Base-by-base conservation (phyloP, 2,329 filamentous ascomycete species). In the Ascochyta lentis region DNA sequence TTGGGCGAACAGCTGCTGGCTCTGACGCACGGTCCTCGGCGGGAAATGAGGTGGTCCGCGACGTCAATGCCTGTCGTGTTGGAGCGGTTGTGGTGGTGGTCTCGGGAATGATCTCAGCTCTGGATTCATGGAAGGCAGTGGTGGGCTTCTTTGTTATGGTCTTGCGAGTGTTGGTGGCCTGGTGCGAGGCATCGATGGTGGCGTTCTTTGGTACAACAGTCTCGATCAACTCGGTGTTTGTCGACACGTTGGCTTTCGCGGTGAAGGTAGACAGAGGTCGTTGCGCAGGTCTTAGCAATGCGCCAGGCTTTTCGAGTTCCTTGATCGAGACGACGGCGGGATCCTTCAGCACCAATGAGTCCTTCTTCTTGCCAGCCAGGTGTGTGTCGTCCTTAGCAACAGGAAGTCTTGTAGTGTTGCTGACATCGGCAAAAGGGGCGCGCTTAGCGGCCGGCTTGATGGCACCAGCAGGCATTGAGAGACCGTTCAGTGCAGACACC, bases 361-460 rank as follows among this genome's bases (percentile, higher is more conserved):
- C 70, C 33, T 76, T 77, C 37, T 77, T 76, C 56, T 73, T 72
- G 55, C 76, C 78, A 26, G 72, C 64, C 24, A 85, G 69, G 48
- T 78, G 78, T 34, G 79, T 80, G 66, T 89, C 86, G 72, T 89
- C 86, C 65, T 85, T 84, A 52, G 69, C 65, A 60, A 70, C 27
- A 26, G 65, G 68, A 40, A 69, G 67, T 48, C 69, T 76, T 37
- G 81, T 70, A 41, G 83, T 87, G 70, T 93, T 94, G 80, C 90
- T 95, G 59, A 95, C 84, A 73, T 96, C 92, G 45, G 86, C 90
- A 76, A 96, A 92, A 12, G 87, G 91, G 59, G 88, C 87, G 64
- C 92, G 87, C 79, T 93, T 95, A 51, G 87, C 81, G 54, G 85
- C 82, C 46, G 84, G 81, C 75, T 88, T 91, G 61, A 88, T 76